A percentile compares a stretch with the other conserved stretches of the same genome.
Conservation (phyloP, 2,329 filamentous ascomycete genomes). For the Aspergillus uvarum region DNA sequence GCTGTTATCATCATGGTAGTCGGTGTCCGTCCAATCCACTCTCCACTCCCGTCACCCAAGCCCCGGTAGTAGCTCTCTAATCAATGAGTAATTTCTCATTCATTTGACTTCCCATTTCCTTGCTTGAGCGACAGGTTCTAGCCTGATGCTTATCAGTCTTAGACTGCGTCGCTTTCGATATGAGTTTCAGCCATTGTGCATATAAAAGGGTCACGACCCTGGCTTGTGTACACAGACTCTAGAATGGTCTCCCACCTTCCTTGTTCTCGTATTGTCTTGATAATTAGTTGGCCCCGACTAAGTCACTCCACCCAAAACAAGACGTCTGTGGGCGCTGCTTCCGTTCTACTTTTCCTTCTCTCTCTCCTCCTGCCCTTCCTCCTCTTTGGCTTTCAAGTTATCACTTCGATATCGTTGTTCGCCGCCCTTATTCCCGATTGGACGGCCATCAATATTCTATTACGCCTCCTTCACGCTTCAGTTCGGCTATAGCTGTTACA, state of each 20-base stretch:
- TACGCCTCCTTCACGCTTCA: neutral
- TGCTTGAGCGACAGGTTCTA: conserved; percentile 1
- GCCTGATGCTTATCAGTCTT: neutral
- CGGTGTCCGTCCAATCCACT: neutral
- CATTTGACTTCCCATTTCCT: neutral
- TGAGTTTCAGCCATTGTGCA: neutral
- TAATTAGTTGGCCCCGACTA: neutral
- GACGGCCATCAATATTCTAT: neutral
- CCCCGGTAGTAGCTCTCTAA: conserved; percentile 1
- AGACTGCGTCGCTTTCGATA: neutral
- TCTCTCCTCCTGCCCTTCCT: neutral
- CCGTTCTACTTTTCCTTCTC: neutral
- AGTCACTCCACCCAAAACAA: neutral
- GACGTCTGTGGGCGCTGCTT: neutral
- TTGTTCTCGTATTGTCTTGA: neutral
- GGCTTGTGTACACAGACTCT: neutral
- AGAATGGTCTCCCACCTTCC: neutral
- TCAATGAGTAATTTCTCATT: neutral
- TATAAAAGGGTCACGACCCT: neutral
- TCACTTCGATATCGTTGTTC: neutral
- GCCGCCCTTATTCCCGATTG: neutral
- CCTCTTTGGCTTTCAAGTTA: neutral
- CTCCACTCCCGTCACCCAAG: conserved; percentile 8
- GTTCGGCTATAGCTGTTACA: neutral
- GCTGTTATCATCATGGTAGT: neutral